Base-by-base conservation (phyloP, 345 rosid species). In the Brassica rapa region DNA sequence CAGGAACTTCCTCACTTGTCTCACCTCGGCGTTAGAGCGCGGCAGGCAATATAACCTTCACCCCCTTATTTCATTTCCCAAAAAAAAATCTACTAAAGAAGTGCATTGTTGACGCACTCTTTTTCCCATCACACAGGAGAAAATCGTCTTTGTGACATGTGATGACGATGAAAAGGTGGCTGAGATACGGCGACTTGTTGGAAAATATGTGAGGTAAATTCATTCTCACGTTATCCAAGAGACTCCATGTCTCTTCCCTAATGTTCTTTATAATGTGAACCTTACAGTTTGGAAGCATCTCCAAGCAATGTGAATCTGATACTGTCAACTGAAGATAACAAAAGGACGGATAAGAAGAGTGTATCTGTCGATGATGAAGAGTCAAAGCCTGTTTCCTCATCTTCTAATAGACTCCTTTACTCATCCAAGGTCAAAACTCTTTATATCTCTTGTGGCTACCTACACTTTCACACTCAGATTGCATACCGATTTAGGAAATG, bases 1-100 rank as follows among this genome's bases (percentile, higher is more conserved):
- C 99, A 95, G 68, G 99, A 95, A 88, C 73, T 95, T 66, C 98
- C 99, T 85, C 99, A 95, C 85, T 86, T 95, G 76, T 95, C 99
- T 68, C 99, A 93, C 88, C 99, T 95, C 73, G 99, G 99, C 73
- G 99, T 93, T 74, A 87, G 99, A 83, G 98, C 99, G 10, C 91
- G 97, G 30, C 99, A 95, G 81, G 99, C 82, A 88, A 35, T 27
- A 82, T 89, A 83, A 68, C 76, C 37, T 62, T 80, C 73, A 35
- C 56, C 24, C 71, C 21, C 10, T 33, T 66, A 57, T 41, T 69
- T 46, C 65, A n/a, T 33, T 46, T 59, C 63, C 24, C 53, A 19
- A 3, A 21, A 3, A 3, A 21, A 5, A 4, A 30, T 60, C 41
- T 25, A 5, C 65, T 72, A 21, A 61, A 35, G 51, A 70, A 24